A percentile compares a stretch with the other conserved stretches of the same genome.
phyloP scores from a whole-genome alignment of 164 flowering plant genomes.

The Buxus sempervirens region DNA sequence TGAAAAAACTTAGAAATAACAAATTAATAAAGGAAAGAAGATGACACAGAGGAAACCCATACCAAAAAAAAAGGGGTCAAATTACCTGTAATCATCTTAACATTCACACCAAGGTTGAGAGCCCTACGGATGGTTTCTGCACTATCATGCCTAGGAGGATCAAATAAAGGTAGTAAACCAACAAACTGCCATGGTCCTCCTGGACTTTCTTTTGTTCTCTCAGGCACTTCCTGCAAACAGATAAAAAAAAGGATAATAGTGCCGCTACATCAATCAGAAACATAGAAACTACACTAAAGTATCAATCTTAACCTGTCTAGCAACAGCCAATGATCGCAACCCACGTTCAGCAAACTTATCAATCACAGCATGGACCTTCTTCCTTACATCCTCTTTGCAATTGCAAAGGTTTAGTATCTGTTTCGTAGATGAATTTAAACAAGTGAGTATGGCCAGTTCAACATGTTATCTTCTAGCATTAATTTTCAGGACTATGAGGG shows the following conservation, averaged over 20 bases:
- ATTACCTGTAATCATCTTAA: slow-evolving; percentile 38
- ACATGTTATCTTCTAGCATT: background rate
- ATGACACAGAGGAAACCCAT: background rate
- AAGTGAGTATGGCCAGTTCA: background rate
- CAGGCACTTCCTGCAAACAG: slow-evolving; percentile 32
- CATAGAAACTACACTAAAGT: background rate
- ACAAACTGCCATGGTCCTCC: slow-evolving; percentile 41
- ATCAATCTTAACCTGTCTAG: slow-evolving; percentile 24
- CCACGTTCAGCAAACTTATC: slow-evolving; percentile 44
- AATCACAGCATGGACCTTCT: slow-evolving; percentile 33
- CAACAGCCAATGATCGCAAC: slow-evolving; percentile 41
- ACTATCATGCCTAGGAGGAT: slow-evolving; percentile 40
- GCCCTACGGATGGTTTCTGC: slow-evolving; percentile 40
- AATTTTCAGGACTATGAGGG: background rate
- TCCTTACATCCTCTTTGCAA: slow-evolving; percentile 31
- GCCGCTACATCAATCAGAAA: background rate
- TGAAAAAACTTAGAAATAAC: background rate
- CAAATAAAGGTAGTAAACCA: slow-evolving; percentile 37
- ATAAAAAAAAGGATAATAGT: background rate
- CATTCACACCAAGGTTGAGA: slow-evolving; percentile 38
- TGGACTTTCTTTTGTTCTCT: slow-evolving; percentile 30
- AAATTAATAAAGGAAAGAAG: background rate
- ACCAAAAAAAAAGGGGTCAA: background rate
- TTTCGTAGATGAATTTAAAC: slow-evolving; percentile 2
- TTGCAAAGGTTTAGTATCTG: slow-evolving; percentile 37